Evolutionary conservation across 441 rosid species (phyloP), one percentile per base, ranked within the genome.

Genomic region (Brassica hybrid): DNA sequence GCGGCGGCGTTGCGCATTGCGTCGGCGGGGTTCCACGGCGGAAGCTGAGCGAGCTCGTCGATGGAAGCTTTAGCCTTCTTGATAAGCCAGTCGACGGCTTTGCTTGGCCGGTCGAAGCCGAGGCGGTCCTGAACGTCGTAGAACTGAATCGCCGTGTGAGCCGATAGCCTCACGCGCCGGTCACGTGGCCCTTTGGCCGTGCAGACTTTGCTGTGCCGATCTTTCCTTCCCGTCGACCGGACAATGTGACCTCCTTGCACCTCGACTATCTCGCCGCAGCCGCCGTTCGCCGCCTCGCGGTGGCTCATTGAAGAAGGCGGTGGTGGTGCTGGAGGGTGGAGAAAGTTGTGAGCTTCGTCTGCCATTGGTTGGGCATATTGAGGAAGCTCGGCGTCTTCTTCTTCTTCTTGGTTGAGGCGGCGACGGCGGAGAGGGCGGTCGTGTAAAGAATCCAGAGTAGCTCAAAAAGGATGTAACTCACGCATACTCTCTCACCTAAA

Each of bases 201-300:
- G 76, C 97, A 93, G 16, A 93, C 98, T 77, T 93, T 93, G 83
- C 97, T 93, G 85, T 93, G 98, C 4, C 98, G 92, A 82, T 93
- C 98, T 82, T 93, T 93, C 59, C 94, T 83, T 50, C 97, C 98
- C 0, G 92, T 91, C 4, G 98, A 86, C 62, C 98, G 90, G 3
- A 93, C 89, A 93, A 93, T 93, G 97, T 88, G 98, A 71, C 96
- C 98, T 52, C 98, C 98, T 84, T 93, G 94, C 19, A 93, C 98
- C 81, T 91, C 97, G 67, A 93, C 94, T 62, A 93, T 93, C 86
- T 93, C 94, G 4, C 96, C 97, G 43, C 84, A 89, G 1, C 80
- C 76, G 7, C 93, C 93, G 43, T 81, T 88, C 0, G 41, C 13
- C 0, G 41, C 36, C 2, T 69, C 65, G 14, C 73, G 75, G 79